Evolutionary conservation across 2,329 filamentous ascomycete genomes (phyloP).

Genomic region (Curvularia hawaiiensis): DNA sequence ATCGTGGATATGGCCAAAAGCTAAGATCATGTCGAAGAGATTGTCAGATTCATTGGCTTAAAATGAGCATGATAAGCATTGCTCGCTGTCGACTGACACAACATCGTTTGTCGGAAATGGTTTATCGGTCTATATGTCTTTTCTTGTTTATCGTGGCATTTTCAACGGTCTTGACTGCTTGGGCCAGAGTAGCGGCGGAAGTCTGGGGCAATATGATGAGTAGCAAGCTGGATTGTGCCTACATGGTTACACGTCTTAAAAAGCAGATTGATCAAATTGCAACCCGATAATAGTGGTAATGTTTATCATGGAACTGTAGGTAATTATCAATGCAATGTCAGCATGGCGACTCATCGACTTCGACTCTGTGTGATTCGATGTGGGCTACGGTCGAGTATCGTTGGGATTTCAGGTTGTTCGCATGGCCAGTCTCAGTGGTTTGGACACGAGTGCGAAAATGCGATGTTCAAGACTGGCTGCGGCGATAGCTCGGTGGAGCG

Average conservation of each 20-base stretch:
- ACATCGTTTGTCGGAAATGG: slow-evolving; percentile 34
- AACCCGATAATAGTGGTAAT: slow-evolving; percentile 24
- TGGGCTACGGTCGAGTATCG: too few relatives aligned
- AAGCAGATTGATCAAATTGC: slow-evolving; percentile 20
- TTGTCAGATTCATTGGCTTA: slow-evolving; percentile 41
- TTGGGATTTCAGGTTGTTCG: too few relatives aligned
- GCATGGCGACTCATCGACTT: background rate
- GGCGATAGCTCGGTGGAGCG: slow-evolving; percentile 18
- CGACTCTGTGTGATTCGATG: background rate
- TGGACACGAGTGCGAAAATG: too few relatives aligned
- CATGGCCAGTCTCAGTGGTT: too few relatives aligned
- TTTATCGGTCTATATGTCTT: slow-evolving; percentile 29
- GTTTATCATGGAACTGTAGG: slow-evolving; percentile 22
- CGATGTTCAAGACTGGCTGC: slow-evolving; percentile 2
- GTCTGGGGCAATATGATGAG: slow-evolving; percentile 21
- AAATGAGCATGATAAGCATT: slow-evolving; percentile 30
- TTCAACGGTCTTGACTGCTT: slow-evolving; percentile 23
- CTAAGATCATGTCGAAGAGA: slow-evolving; percentile 38
- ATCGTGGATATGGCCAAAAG: slow-evolving; percentile 40
- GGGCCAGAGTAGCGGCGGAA: slow-evolving; percentile 20
- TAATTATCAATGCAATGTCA: slow-evolving; percentile 25
- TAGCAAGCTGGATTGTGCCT: slow-evolving; percentile 27
- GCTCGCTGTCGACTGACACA: slow-evolving; percentile 31
- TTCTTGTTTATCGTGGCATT: slow-evolving; percentile 43
- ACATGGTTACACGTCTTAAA: slow-evolving; percentile 32